Evolutionary conservation across 768 basidiomycete species (phyloP).

Genomic region (Melanogaster broomeanus): DNA sequence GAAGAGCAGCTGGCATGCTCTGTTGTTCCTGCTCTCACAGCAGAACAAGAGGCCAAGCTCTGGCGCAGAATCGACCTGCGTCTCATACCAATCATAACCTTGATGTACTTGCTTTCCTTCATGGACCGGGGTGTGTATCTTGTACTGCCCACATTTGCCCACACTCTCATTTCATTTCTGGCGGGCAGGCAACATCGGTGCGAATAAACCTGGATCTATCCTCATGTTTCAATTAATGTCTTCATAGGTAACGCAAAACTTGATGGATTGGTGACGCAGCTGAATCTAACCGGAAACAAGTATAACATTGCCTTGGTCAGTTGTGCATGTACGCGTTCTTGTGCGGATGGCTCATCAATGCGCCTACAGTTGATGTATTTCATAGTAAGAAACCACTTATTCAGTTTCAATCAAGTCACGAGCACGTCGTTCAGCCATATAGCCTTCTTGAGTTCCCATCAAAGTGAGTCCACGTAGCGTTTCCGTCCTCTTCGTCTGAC

Average conservation of each 20-base stretch:
- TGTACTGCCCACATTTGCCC: background rate
- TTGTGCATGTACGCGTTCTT: background rate
- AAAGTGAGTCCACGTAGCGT: slow-evolving; percentile 46
- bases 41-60: slow-evolving; percentile 49
- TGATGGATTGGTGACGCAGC: slow-evolving; percentile 58
- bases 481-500: background rate
- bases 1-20: background rate
- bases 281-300: slow-evolving; percentile 55
- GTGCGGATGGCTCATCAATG: background rate
- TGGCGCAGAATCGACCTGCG: slow-evolving; percentile 56
- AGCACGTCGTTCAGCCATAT: slow-evolving; percentile 19
- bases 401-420: background rate
- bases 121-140: slow-evolving; percentile 55
- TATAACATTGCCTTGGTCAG: slow-evolving; percentile 69
- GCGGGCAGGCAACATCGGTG: slow-evolving; percentile 57
- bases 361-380: slow-evolving; percentile 63
- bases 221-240: background rate
- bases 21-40: slow-evolving; percentile 23
- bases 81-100: slow-evolving; percentile 29
- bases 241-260: slow-evolving; percentile 60
- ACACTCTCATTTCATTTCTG: background rate
- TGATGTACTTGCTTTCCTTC: slow-evolving; percentile 64
- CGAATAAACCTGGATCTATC: background rate
- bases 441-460: slow-evolving; percentile 63
- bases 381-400: slow-evolving; percentile 44